Conservation (phyloP, 2,329 filamentous ascomycete species). For the Paecilomyces fulvus region DNA sequence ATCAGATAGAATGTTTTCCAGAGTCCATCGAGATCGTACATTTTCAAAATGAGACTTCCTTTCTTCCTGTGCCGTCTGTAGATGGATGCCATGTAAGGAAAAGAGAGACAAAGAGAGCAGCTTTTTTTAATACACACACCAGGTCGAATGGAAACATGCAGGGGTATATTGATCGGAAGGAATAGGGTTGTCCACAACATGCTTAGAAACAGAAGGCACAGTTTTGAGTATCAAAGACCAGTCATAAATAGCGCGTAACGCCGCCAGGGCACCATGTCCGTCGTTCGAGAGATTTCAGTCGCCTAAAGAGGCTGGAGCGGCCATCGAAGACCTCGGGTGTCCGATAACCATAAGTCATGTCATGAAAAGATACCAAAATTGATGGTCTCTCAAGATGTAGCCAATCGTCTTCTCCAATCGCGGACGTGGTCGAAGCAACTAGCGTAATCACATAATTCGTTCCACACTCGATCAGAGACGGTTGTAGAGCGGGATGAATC, state of each 20-base stretch:
- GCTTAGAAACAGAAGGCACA: neutral
- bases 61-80: neutral
- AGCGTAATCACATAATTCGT: slow-evolving; percentile 76
- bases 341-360: neutral
- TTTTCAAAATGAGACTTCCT: neutral
- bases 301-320: neutral
- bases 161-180: neutral
- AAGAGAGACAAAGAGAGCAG: neutral
- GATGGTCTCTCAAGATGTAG: slow-evolving; percentile 4
- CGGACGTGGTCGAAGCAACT: slow-evolving; percentile 81
- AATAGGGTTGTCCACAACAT: neutral
- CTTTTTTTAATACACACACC: neutral
- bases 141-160: neutral
- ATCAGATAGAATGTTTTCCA: neutral
- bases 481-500: slow-evolving; percentile 41
- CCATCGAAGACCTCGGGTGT: neutral
- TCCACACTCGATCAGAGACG: slow-evolving; percentile 67
- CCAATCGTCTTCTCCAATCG: slow-evolving; percentile 33
- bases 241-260: neutral
- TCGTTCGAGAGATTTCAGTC: neutral
- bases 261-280: neutral
- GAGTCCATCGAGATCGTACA: neutral
- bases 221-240: neutral
- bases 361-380: no score
- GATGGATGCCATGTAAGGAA: neutral